These are phyloP conservation scores for Euptelea pleiosperma DNA, from an alignment of 164 flowering plant species.

Conservation along the genomic window DNA sequence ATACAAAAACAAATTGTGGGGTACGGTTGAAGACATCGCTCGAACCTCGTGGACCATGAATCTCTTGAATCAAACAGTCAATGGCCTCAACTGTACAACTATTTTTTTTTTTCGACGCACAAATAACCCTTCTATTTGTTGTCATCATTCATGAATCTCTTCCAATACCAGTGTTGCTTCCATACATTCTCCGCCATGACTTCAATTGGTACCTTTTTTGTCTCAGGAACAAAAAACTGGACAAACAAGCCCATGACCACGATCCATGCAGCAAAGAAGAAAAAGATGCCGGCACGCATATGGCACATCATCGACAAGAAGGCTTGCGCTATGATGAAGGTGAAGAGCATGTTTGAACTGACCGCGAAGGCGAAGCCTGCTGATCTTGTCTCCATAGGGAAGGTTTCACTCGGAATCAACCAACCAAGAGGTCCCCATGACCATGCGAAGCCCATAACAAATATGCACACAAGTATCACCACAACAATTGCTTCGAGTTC, in stretches of 20 bases:
- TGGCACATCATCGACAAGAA: slow-evolving; percentile 65
- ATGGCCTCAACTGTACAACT: too few relatives aligned
- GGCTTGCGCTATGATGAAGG: slow-evolving; percentile 64
- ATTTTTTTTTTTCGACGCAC: too few relatives aligned
- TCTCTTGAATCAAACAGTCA: too few relatives aligned
- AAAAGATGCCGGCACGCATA: slow-evolving; percentile 48
- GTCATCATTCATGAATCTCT: slow-evolving; percentile 31
- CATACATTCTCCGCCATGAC: slow-evolving; percentile 40
- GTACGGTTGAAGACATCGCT: too few relatives aligned
- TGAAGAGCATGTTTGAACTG: slow-evolving; percentile 60
- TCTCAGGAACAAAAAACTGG: slow-evolving; percentile 45
- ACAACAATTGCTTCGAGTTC: slow-evolving; percentile 21
- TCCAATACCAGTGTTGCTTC: slow-evolving; percentile 48
- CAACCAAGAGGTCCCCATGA: slow-evolving; percentile 69
- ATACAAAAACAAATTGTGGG: too few relatives aligned
- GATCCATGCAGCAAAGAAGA: slow-evolving; percentile 59
- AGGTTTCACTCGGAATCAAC: slow-evolving; percentile 54
- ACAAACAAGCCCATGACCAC: slow-evolving; percentile 41
- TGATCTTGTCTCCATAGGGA: slow-evolving; percentile 52
- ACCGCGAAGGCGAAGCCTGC: slow-evolving; percentile 61
- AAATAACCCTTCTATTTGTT: too few relatives aligned
- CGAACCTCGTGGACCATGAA: too few relatives aligned
- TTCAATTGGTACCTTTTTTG: slow-evolving; percentile 45
- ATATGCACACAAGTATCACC: slow-evolving; percentile 36
- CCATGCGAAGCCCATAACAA: slow-evolving; percentile 47